Conservation (phyloP, 2,329 filamentous ascomycete species). For the Canariomyces notabilis region DNA sequence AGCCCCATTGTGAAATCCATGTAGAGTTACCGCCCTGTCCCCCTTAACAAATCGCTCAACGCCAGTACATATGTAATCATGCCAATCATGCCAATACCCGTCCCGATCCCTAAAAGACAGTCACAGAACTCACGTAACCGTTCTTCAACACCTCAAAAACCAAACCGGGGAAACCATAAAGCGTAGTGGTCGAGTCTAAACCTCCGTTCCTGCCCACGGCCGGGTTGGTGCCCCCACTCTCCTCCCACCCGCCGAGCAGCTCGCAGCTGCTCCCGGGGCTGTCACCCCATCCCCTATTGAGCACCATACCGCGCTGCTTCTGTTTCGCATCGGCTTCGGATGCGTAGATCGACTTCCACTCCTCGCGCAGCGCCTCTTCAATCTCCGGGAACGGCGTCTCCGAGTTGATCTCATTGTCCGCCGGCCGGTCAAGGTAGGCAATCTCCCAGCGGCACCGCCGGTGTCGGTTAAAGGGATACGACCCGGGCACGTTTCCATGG, state of each 20-base stretch:
- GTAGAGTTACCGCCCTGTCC: too few species aligned
- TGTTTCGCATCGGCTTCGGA: slow-evolving; percentile 47
- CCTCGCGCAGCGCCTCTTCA: slow-evolving; percentile 60
- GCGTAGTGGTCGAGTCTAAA: slow-evolving; percentile 65
- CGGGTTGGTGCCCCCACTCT: slow-evolving; percentile 52
- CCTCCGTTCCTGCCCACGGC: slow-evolving; percentile 41
- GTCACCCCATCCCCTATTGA: slow-evolving; percentile 87
- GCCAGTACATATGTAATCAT: too few species aligned
- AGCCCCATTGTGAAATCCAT: too few species aligned
- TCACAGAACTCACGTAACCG: slow-evolving; percentile 81
- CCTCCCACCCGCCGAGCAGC: slow-evolving; percentile 80
- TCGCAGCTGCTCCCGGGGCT: slow-evolving; percentile 88
- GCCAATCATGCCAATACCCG: too few species aligned
- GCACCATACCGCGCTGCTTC: slow-evolving; percentile 70
- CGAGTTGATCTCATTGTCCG: slow-evolving; percentile 51
- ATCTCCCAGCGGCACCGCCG: slow-evolving; percentile 85
- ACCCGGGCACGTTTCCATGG: slow-evolving; percentile 91
- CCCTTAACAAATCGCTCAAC: too few species aligned
- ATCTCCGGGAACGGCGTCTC: slow-evolving; percentile 75
- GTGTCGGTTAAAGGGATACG: slow-evolving; percentile 94
- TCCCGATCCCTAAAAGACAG: slow-evolving; percentile 64
- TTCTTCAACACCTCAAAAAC: slow-evolving; percentile 96
- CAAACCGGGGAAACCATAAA: slow-evolving; percentile 90
- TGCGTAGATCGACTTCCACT: slow-evolving; percentile 64
- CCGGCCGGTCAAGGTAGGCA: slow-evolving; percentile 52